Conservation (phyloP, 2,329 filamentous ascomycete genomes). For the Bipolaris sorokiniana region DNA sequence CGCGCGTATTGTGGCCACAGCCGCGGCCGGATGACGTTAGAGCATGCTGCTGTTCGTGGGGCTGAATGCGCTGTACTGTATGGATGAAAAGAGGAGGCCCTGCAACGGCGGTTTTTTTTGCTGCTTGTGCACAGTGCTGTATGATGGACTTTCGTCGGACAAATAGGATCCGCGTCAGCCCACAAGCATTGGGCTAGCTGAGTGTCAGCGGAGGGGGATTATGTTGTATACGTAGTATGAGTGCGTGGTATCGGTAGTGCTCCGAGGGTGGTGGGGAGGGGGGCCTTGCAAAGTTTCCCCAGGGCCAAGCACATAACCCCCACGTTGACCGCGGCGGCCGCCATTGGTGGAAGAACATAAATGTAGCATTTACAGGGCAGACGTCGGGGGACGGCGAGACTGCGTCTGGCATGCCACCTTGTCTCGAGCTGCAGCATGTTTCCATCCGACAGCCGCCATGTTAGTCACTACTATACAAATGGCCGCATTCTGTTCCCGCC, state of each 20-base stretch:
- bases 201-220: neutral
- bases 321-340: slow-evolving; percentile 23
- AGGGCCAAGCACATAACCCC: slow-evolving; percentile 42
- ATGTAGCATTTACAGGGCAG: slow-evolving; percentile 23
- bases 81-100: neutral
- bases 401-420: slow-evolving; percentile 34
- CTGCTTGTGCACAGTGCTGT: neutral
- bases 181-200: neutral
- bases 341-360: slow-evolving; percentile 42
- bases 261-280: neutral
- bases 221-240: neutral
- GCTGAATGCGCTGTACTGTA: slow-evolving; percentile 1
- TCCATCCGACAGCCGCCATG: slow-evolving; percentile 30
- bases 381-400: slow-evolving; percentile 29
- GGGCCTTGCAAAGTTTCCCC: slow-evolving; percentile 36
- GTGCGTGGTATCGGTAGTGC: neutral
- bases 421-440: slow-evolving; percentile 25
- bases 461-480: slow-evolving; percentile 46
- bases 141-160: neutral
- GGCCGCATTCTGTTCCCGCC: slow-evolving; percentile 42
- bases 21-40: slow-evolving; percentile 36
- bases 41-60: slow-evolving; percentile 6
- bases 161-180: neutral
- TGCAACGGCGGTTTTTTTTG: neutral
- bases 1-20: slow-evolving; percentile 36